Base-by-base conservation (phyloP, 1,284 basidiomycete genomes). In the Tremellales sp. region DNA sequence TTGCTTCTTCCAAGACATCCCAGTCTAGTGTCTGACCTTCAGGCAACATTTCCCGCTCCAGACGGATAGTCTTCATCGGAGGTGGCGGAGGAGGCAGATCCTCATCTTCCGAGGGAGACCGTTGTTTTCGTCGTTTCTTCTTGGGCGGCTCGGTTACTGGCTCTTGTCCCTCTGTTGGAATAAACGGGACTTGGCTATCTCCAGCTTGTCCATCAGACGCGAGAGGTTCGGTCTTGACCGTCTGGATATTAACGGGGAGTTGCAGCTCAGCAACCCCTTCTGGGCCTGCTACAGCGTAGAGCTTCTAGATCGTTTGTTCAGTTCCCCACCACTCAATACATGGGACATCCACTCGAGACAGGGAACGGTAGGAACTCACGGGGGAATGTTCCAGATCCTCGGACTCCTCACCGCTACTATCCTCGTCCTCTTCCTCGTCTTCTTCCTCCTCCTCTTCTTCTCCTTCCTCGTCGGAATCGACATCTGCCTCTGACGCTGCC, bases 381-480 rank as follows among this genome's bases (percentile, higher is more conserved):
- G 34, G 45, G 7, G 47, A 50, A 25, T 53, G 46, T 46, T 55
- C 57, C 9, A 57, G 47, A 29, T 58, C 54, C 18, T 54, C 54
- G 32, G 48, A 45, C 28, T 50, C 52, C 29, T 45, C 51, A 16
- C 47, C 50, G 24, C 45, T 45, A 32, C 40, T 42, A 2, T 52
- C 51, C 13, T 57, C 58, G 8, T 51, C 58, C 6, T 49, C 56
- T 31, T 49, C 51, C 9, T 61, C 54, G 51, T 70, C 42, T 79
- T 66, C 85, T 81, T n/a, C 37, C 48, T 66, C 49, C 77, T 80
- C 41, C 77, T 80, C 51, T 71, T 87, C 86, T 32, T 84, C 84
- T 24, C 85, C 18, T 83, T 88, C 47, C 83, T 76, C 24, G 83
- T 87, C 35, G 81, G 86, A 74, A 85, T 87, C 71, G 85, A 85